Base-by-base conservation (phyloP, 352 stramenopile species). In the Phytophthora pistaciae region DNA sequence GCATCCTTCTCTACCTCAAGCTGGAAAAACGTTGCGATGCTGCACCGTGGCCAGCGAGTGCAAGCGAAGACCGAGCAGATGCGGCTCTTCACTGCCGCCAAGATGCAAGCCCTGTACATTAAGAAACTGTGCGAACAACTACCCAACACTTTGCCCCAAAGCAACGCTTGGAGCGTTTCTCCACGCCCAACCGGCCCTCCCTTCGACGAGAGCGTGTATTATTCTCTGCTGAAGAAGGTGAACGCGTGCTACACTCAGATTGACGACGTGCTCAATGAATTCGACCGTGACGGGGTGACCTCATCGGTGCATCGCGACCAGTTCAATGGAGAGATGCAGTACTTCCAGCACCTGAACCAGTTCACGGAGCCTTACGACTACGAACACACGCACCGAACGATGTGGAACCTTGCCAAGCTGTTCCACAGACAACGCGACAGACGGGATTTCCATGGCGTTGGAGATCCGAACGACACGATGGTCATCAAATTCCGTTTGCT, bases 401-500 rank as follows among this genome's bases (percentile, higher is more conserved):
- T 54, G 52, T 72, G 64, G 63, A 72, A 72, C 25, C 42, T 76
- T 14, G 50, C 63, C 2, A 66, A 53, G 0, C 27, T 72, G 18
- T 20, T 40, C 5, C 63, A 72, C 36, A 46, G 63, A 59, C 64
- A 72, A n/a, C 36, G 58, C 20, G 68, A 68, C 14, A 20, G 68
- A 48, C 54, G 72, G 9, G 49, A 66, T 3, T 64, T 70, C 36
- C 7, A 29, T 2, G 56, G 52, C 10, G 23, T 71, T 1, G 58
- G 46, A 3, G 44, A 73, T n/a, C 54, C 59, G 13, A 50, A 68
- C 1, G 64, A 84, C 54, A 82, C 68, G 0, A 60, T 80, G 10
- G 71, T 68, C 1, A 53, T 80, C 38, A 73, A 68, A 53, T 87
- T 80, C 56, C 64, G 61, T 18, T 31, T 73, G 7, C 55, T 75